Evolutionary conservation across 2,329 filamentous ascomycete species (phyloP).

Genomic region (Cordyceps cateniannulata): DNA sequence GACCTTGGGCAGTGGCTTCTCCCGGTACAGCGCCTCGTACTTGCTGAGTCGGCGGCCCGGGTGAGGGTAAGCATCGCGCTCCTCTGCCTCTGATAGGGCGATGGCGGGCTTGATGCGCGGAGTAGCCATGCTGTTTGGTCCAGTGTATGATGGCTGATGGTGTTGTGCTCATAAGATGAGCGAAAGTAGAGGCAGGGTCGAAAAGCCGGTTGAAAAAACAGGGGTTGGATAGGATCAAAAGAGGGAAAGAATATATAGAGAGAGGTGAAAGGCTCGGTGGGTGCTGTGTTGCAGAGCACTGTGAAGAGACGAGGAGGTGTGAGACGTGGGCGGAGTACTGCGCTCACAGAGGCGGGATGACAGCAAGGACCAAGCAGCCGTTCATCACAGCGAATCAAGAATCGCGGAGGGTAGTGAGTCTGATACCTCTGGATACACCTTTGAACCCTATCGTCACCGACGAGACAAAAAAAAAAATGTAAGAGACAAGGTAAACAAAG

Average conservation of each 20-base stretch:
- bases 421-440: not conserved
- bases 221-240: no score
- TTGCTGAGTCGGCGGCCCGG: slow-evolving; percentile 10
- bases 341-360: not conserved
- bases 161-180: not conserved
- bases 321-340: not conserved
- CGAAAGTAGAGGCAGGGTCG: not conserved
- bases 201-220: not conserved
- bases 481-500: not conserved
- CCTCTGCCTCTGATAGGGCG: slow-evolving; percentile 4
- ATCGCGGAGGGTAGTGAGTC: not conserved
- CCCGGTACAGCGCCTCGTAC: not conserved
- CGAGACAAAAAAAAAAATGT: not conserved
- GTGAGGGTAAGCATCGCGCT: slow-evolving; percentile 9
- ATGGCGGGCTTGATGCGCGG: slow-evolving; percentile 7
- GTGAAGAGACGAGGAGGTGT: not conserved
- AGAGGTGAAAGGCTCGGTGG: not conserved
- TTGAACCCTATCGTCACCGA: not conserved
- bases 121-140: not conserved
- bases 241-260: not conserved
- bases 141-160: not conserved
- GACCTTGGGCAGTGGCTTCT: slow-evolving; percentile 4
- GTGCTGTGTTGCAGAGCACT: not conserved
- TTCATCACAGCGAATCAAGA: not conserved
- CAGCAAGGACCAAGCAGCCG: not conserved